A percentile compares a stretch with the other conserved stretches of the same genome.
Conservation (phyloP, 257 asterid species). For the Fraxinus cuspidata region DNA sequence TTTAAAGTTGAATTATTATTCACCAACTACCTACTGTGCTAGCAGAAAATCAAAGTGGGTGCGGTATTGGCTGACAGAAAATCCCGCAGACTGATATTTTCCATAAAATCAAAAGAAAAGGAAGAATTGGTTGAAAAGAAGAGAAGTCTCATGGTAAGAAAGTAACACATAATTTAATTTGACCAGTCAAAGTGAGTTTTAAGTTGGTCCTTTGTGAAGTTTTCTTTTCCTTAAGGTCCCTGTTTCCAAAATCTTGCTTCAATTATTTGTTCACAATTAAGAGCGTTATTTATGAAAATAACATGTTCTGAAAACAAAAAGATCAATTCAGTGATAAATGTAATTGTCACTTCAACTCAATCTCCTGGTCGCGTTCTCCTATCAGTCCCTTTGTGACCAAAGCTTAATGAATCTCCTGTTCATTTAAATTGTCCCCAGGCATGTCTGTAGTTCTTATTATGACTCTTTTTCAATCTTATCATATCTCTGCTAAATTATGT, state of each 20-base stretch:
- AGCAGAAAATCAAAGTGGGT: slow-evolving; percentile 72
- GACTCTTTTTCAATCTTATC: background rate
- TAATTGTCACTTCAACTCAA: background rate
- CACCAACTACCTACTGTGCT: slow-evolving; percentile 8
- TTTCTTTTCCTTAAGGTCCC: slow-evolving; percentile 2
- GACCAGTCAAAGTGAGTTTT: background rate
- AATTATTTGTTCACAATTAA: background rate
- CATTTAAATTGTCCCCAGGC: background rate
- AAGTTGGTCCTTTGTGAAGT: background rate
- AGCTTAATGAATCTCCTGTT: background rate
- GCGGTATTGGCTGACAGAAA: slow-evolving; percentile 71
- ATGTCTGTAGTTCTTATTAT: background rate
- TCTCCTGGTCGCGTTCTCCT: background rate
- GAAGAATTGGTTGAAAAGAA: slow-evolving; percentile 75
- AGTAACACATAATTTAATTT: slow-evolving; percentile 4
- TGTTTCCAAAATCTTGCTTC: slow-evolving; percentile 1
- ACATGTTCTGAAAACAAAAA: background rate
- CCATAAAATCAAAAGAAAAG: slow-evolving; percentile 71
- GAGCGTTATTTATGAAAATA: background rate
- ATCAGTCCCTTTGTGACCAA: background rate
- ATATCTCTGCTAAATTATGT: background rate
- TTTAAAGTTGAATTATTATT: slow-evolving; percentile 15
- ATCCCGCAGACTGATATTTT: slow-evolving; percentile 74
- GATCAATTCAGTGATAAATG: background rate
- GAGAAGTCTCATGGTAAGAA: slow-evolving; percentile 76